Percentiles rank a stretch among this genome's conserved stretches.
Evolutionary conservation across 2,329 filamentous ascomycete genomes (phyloP).

Genomic region (Neopestalotiopsis sp.): DNA sequence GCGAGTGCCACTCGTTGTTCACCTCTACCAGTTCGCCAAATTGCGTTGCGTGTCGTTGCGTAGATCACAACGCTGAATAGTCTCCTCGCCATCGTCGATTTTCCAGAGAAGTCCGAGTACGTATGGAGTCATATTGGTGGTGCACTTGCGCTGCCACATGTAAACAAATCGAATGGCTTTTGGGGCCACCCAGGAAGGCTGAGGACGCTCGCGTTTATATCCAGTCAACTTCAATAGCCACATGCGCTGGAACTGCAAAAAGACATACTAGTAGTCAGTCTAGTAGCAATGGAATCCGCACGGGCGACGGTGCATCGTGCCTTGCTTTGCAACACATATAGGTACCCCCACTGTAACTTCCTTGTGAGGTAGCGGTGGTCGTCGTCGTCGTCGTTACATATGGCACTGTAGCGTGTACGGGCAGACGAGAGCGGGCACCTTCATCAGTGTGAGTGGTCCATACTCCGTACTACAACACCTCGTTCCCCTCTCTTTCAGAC

Average conservation of each 20-base stretch:
- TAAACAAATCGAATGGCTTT: background rate
- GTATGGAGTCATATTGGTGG: background rate
- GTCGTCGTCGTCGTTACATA: background rate
- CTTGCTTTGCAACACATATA: slow-evolving; percentile 4
- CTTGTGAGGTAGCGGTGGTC: background rate
- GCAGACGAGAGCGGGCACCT: background rate
- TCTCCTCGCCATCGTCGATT: background rate
- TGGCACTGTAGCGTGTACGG: background rate
- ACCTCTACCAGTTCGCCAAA: background rate
- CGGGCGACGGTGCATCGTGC: background rate
- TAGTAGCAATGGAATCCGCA: background rate
- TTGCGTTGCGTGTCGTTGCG: slow-evolving; percentile 1
- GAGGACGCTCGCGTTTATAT: too few species aligned
- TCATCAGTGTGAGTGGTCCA: background rate
- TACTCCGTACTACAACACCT: too few species aligned
- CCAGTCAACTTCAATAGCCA: background rate
- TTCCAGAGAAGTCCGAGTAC: background rate
- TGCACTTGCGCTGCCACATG: background rate
- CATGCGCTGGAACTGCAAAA: background rate
- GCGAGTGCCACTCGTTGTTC: background rate
- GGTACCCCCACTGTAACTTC: background rate
- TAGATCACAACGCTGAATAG: slow-evolving; percentile 5
- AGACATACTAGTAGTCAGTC: background rate
- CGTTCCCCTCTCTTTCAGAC: background rate
- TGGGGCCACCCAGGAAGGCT: background rate